These are phyloP conservation scores for Amaranthus hypochondriacus DNA, from an alignment of 148 eudicot genomes.

Conservation along the genomic window DNA sequence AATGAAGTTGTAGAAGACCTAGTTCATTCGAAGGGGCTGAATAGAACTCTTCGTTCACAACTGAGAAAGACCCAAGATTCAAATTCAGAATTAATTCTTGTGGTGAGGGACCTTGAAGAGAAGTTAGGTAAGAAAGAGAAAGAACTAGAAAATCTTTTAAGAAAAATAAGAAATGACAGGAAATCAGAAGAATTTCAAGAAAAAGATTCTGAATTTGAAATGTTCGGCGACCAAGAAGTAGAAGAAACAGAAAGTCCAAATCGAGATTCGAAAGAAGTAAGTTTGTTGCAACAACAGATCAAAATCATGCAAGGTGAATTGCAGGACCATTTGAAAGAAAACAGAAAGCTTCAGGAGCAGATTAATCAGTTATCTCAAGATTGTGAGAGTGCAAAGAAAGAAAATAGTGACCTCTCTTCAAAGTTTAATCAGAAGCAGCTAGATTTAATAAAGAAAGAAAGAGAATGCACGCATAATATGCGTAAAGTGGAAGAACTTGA, in stretches of 20 bases:
- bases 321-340: constrained; percentile 50
- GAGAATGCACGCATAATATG: constrained; percentile 43
- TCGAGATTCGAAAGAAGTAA: constrained; percentile 32
- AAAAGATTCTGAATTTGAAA: constrained; percentile 20
- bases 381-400: constrained; percentile 49
- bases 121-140: constrained; percentile 50
- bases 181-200: constrained; percentile 26
- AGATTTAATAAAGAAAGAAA: constrained; percentile 52
- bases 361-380: constrained; percentile 39
- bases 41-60: constrained; percentile 43
- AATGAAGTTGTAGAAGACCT: constrained; percentile 46
- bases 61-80: constrained; percentile 83
- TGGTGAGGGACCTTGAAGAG: constrained; percentile 64
- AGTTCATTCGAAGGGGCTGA: constrained; percentile 45
- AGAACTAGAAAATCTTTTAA: constrained; percentile 45
- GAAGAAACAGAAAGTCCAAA: constrained; percentile 7
- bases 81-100: constrained; percentile 70
- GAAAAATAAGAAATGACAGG: constrained; percentile 28
- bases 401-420: constrained; percentile 44
- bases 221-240: constrained; percentile 22
- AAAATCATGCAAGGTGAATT: constrained; percentile 45
- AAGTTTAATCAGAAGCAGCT: constrained; percentile 46
- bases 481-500: constrained; percentile 49
- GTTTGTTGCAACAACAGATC: constrained; percentile 38
- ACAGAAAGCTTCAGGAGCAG: constrained; percentile 37